Evolutionary conservation across 352 stramenopile species (phyloP), one percentile per base, ranked within the genome.

Genomic region (Nothophytophthora sp.): DNA sequence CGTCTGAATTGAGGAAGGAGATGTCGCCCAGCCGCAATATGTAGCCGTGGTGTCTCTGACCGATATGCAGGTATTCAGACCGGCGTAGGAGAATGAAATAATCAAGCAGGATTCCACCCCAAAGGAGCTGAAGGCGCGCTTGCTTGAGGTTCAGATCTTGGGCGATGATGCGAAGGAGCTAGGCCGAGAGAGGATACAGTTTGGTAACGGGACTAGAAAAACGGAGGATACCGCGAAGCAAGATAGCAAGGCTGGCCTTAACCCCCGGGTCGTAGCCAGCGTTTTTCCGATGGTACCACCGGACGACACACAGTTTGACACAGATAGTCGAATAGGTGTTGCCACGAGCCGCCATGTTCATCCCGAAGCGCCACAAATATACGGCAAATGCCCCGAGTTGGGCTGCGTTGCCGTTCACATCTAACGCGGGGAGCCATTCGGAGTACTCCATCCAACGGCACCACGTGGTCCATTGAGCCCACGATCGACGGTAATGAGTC

Each of bases 191-290:
- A n/a, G n/a, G n/a, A n/a, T n/a, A n/a, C n/a, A n/a, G n/a, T n/a
- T n/a, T n/a, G n/a, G n/a, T n/a, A n/a, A n/a, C n/a, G n/a, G n/a
- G n/a, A n/a, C n/a, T n/a, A n/a, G n/a, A n/a, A n/a, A n/a, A n/a
- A n/a, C n/a, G n/a, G n/a, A n/a, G n/a, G 19, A 37, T 37, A 10
- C 32, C 32, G 19, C 32, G 32, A 9, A 37, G 32, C 4, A 48
- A 16, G 32, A 37, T 37, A 37, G 32, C 32, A 9, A 19, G 32
- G 9, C 32, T 37, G 8, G 32, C 32, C n/a, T 37, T 37, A 12
- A 57, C 46, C 0, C 54, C 45, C 8, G 55, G 47, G 11, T 64
- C 48, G n/a, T 66, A 66, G 4, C 50, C 56, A 1, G 45, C 22
- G 2, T 48, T 45, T 34, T 47, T 40, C 8, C 27, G 22, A 19